A percentile compares a stretch with the other conserved stretches of the same genome.
phyloP scores from a whole-genome alignment of 257 asterid species.

The Scutellaria minor region DNA sequence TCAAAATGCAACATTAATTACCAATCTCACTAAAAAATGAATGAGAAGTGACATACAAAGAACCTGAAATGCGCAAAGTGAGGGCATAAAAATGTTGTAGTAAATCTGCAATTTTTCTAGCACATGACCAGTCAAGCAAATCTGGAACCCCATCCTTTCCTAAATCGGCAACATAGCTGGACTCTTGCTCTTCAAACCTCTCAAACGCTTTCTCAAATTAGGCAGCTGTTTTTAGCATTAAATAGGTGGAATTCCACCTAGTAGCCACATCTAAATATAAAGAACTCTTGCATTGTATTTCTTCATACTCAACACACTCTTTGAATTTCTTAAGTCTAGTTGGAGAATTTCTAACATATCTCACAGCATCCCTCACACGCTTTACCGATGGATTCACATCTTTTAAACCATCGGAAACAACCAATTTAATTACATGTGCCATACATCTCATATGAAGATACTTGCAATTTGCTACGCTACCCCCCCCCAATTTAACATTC shows the following conservation, averaged over 20 bases:
- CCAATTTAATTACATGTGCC: too few species aligned
- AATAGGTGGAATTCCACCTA: too few species aligned
- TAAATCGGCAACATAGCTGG: neutral
- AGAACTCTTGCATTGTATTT: neutral
- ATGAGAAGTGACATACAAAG: conserved; percentile 7
- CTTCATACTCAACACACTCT: neutral
- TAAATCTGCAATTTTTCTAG: neutral
- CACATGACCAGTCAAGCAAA: neutral
- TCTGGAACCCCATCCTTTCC: neutral
- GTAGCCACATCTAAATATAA: neutral
- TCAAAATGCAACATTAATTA: neutral
- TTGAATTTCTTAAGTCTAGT: too few species aligned
- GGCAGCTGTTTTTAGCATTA: neutral
- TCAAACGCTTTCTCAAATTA: neutral
- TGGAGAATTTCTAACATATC: too few species aligned
- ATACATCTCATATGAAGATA: too few species aligned
- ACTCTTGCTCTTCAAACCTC: too few species aligned
- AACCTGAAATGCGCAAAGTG: neutral
- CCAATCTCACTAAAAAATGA: conserved; percentile 8
- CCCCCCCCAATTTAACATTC: too few species aligned
- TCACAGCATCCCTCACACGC: too few species aligned
- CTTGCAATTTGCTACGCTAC: too few species aligned
- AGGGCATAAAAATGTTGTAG: neutral
- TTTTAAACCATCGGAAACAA: too few species aligned
- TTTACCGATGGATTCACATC: too few species aligned